Percentiles rank a stretch among this genome's conserved stretches.
phyloP scores from a whole-genome alignment of 768 basidiomycete species.

The Leccinum ochraceum region DNA sequence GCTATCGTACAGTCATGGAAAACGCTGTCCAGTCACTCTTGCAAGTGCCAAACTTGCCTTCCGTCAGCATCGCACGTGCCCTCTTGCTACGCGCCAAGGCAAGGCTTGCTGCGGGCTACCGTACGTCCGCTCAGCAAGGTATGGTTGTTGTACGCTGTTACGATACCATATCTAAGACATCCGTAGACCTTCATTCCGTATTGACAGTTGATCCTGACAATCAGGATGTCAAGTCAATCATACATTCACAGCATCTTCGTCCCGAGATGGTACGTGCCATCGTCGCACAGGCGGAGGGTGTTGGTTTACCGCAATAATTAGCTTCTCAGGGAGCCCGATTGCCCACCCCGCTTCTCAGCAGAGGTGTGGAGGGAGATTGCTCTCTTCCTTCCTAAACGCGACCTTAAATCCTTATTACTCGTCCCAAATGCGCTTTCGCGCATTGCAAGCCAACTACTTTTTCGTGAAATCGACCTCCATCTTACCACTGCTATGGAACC shows the following conservation, averaged over 20 bases:
- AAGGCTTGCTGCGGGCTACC: constrained; percentile 57
- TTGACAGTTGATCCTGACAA: constrained; percentile 66
- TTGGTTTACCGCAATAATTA: constrained; percentile 11
- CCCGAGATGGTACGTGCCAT: constrained; percentile 52
- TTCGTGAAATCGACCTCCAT: constrained; percentile 63
- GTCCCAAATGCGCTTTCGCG: constrained; percentile 68
- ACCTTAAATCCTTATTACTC: constrained; percentile 63
- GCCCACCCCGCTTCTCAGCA: constrained; percentile 56
- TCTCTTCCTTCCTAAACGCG: constrained; percentile 57
- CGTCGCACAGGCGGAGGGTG: neutral
- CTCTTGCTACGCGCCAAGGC: constrained; percentile 68
- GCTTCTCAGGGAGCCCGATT: constrained; percentile 40
- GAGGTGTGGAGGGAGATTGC: constrained; percentile 78
- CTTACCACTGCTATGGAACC: constrained; percentile 45
- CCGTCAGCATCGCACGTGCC: constrained; percentile 56
- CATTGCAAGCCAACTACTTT: constrained; percentile 67
- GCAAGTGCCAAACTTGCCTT: constrained; percentile 51
- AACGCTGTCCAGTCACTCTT: constrained; percentile 75
- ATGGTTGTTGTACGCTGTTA: neutral
- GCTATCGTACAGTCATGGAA: constrained; percentile 65
- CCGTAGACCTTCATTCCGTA: constrained; percentile 64
- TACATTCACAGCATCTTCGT: constrained; percentile 49
- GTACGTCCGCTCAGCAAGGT: constrained; percentile 70
- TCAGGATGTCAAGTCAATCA: constrained; percentile 65
- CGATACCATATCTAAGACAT: constrained; percentile 6